A percentile compares a stretch with the other conserved stretches of the same genome.
phyloP scores from a whole-genome alignment of 441 rosid species.

The Gossypium lobatum region DNA sequence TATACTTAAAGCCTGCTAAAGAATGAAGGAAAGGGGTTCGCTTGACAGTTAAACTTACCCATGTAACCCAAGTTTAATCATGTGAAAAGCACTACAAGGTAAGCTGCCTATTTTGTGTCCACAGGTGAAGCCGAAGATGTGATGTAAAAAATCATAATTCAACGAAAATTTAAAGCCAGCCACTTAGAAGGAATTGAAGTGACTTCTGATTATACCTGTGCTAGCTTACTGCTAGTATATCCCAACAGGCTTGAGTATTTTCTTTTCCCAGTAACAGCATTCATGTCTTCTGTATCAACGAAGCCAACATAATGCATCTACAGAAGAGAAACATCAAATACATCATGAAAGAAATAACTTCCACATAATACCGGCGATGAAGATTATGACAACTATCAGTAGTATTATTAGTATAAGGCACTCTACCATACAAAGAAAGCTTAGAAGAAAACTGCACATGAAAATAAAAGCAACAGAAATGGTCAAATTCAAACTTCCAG shows the following conservation, averaged over 20 bases:
- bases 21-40: not conserved
- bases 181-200: not conserved
- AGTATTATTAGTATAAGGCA: not conserved
- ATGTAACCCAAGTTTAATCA: not conserved
- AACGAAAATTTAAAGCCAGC: not conserved
- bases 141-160: not conserved
- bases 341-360: not conserved
- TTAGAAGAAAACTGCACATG: not conserved
- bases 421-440: not conserved
- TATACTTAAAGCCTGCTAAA: not conserved
- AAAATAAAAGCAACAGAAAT: not conserved
- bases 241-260: constrained; percentile 83
- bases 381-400: not conserved
- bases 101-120: not conserved
- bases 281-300: constrained; percentile 93
- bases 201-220: constrained; percentile 56
- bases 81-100: not conserved
- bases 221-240: constrained; percentile 85
- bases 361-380: not conserved
- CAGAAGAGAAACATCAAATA: constrained; percentile 17
- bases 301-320: constrained; percentile 72
- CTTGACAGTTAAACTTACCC: not conserved
- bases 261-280: constrained; percentile 68
- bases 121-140: not conserved
- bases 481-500: not conserved